Percentiles rank a stretch among this genome's conserved stretches.
These are phyloP conservation scores for Hericium rajendrae DNA, from an alignment of 768 basidiomycete genomes.

Conservation along the genomic window DNA sequence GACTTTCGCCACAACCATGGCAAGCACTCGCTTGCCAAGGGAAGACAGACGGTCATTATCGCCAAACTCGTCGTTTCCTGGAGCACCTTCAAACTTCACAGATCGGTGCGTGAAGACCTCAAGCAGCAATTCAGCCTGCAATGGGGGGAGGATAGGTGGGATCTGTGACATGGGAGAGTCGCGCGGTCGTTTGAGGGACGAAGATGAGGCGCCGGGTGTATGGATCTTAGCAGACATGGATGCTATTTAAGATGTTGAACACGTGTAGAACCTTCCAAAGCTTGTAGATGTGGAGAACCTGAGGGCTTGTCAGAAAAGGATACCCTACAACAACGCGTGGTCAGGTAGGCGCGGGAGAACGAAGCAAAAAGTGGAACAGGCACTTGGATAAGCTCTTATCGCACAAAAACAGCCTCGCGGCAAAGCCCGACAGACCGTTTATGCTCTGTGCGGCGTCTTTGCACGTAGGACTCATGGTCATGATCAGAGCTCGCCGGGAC, in stretches of 20 bases:
- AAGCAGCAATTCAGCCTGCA: slow-evolving; percentile 45
- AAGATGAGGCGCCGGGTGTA: slow-evolving; percentile 1
- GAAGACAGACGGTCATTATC: slow-evolving; percentile 50
- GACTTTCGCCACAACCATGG: slow-evolving; percentile 33
- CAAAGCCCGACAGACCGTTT: no score
- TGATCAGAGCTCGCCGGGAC: no score
- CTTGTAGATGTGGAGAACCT: background rate
- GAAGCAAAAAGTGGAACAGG: no score
- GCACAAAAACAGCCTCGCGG: no score
- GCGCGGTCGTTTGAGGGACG: slow-evolving; percentile 30
- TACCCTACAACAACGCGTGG: background rate
- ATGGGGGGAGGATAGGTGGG: slow-evolving; percentile 38
- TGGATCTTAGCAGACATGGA: background rate
- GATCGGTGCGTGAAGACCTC: slow-evolving; percentile 66
- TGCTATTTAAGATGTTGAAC: background rate
- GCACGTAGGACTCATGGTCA: no score
- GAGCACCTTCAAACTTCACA: slow-evolving; percentile 29
- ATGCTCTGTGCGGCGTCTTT: no score
- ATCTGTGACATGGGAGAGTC: slow-evolving; percentile 14
- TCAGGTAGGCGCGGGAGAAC: no score
- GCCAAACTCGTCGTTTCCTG: slow-evolving; percentile 27
- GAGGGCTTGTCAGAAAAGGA: background rate
- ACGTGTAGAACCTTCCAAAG: background rate
- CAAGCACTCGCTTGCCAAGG: slow-evolving; percentile 40
- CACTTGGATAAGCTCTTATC: no score